Evolutionary conservation across 805 yeast species (phyloP), one percentile per base, ranked within the genome.

Genomic region (Starmerella bombi): DNA sequence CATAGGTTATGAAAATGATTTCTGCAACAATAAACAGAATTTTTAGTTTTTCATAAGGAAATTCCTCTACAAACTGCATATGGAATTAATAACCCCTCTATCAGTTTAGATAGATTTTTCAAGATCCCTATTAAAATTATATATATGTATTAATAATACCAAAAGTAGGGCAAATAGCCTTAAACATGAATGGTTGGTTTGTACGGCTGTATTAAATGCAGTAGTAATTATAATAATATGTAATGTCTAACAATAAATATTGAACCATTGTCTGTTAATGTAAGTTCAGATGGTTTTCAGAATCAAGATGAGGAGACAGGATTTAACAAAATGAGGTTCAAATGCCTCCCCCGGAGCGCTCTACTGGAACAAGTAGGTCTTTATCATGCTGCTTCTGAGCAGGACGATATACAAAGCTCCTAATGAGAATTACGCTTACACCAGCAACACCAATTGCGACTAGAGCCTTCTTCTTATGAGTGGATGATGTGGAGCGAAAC

Each of bases 341-440:
- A 37, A 59, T 45, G 16, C 63, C 63, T 22, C 63, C 63, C 21
- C 63, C 63, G 29, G 62, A 58, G 42, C 61, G 55, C 44, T 59
- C 63, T 27, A 59, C 63, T 28, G 61, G 49, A 25, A 59, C 63
- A 12, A 55, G 50, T 25, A 52, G 39, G 48, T 59, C 63, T 27
- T 47, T 47, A 34, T 46, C 46, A 41, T 45, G 40, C 36, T 49
- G 49, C 48, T 54, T 56, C 41, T 49, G 36, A 10, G 54, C 59
- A 10, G 61, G 62, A 30, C 61, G 54, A 45, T 58, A 58, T 46
- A 40, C 44, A 16, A 45, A 45, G 45, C 49, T 42, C 17, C 49
- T 41, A 25, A 45, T 31, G 25, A 42, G 42, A 5, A 34, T 33
- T 7, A 40, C 34, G 32, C 46, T 42, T 7, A 27, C 42, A 25